phyloP scores from a whole-genome alignment of 768 basidiomycete genomes.

The Trametes elegans region DNA sequence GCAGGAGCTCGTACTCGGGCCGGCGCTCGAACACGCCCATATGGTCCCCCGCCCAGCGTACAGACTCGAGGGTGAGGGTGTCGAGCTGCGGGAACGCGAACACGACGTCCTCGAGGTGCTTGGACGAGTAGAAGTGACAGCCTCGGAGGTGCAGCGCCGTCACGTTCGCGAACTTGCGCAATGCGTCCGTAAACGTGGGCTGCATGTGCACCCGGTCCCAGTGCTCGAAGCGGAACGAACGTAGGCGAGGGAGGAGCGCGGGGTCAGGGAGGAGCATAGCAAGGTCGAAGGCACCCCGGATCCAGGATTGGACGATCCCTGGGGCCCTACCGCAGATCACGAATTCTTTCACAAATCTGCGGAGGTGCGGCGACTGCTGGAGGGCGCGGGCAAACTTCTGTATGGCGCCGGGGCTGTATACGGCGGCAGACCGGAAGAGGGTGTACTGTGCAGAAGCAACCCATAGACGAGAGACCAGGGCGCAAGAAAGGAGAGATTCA shows the following conservation, averaged over 20 bases:
- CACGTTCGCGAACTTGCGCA: neutral
- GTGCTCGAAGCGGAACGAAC: neutral
- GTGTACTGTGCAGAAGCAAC: neutral
- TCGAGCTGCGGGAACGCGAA: neutral
- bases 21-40: neutral
- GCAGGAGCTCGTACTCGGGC: neutral
- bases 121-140: neutral
- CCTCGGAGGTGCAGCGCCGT: slow-evolving; percentile 1
- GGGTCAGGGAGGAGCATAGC: neutral
- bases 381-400: neutral
- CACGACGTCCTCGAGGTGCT: neutral
- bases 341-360: neutral
- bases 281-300: neutral
- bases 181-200: neutral
- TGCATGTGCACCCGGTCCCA: neutral
- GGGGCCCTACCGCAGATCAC: neutral
- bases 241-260: neutral
- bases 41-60: neutral
- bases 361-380: neutral
- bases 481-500: neutral
- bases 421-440: neutral
- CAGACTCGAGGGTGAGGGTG: slow-evolving; percentile 1
- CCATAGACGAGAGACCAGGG: neutral
- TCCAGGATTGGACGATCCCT: neutral
- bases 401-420: neutral